phyloP scores from a whole-genome alignment of 176 grass and related monocot species.

The Triticum dicoccoides region DNA sequence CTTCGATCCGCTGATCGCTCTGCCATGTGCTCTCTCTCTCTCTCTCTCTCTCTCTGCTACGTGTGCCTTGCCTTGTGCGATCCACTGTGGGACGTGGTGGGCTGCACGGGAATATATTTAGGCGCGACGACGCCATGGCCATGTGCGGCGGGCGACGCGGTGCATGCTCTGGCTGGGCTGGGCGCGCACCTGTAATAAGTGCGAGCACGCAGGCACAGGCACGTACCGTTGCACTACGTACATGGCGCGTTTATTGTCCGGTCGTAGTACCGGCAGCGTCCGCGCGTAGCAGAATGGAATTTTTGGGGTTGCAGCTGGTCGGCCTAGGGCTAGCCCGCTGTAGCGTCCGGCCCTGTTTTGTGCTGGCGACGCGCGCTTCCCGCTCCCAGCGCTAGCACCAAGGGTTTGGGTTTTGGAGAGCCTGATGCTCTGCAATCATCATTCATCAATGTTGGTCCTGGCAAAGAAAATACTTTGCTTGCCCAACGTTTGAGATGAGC shows the following conservation, averaged over 20 bases:
- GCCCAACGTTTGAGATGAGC: background rate
- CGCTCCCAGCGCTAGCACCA: background rate
- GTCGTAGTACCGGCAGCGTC: background rate
- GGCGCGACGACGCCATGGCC: background rate
- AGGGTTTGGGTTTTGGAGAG: background rate
- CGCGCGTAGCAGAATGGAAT: slow-evolving; percentile 20
- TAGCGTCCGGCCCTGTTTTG: background rate
- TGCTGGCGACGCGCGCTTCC: slow-evolving; percentile 9
- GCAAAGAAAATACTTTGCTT: background rate
- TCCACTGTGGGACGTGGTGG: background rate
- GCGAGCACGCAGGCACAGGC: background rate
- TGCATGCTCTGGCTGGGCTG: background rate
- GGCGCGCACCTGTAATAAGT: slow-evolving; percentile 29
- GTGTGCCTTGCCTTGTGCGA: slow-evolving; percentile 30
- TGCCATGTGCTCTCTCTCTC: slow-evolving; percentile 19
- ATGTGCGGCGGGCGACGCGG: slow-evolving; percentile 6
- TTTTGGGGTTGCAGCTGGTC: background rate
- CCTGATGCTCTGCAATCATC: too few relatives aligned
- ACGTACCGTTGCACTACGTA: background rate
- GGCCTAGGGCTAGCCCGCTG: background rate
- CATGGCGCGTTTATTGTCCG: slow-evolving; percentile 22
- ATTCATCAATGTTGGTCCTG: too few relatives aligned
- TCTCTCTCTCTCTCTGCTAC: background rate
- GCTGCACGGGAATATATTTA: slow-evolving; percentile 33
- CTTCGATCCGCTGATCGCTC: background rate